Percentiles rank a stretch among this genome's conserved stretches.
These are phyloP conservation scores for Pseudogymnoascus verrucosus DNA, from an alignment of 2,329 filamentous ascomycete species.

Conservation along the genomic window DNA sequence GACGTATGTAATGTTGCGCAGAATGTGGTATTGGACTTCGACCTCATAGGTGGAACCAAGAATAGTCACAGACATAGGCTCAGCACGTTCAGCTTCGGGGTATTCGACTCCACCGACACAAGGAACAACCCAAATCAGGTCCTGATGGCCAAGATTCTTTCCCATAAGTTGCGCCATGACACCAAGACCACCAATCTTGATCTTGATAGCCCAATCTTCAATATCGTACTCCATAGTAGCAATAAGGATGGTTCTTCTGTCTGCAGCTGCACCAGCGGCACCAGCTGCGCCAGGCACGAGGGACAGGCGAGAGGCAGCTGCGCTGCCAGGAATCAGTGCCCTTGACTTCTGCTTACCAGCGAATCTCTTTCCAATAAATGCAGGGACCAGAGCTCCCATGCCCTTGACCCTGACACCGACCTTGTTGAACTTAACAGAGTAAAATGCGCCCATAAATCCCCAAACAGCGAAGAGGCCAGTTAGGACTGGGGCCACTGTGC, in stretches of 20 bases:
- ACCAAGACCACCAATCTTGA: slow-evolving; percentile 63
- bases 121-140: slow-evolving; percentile 58
- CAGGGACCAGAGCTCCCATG: background rate
- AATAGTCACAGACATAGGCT: slow-evolving; percentile 55
- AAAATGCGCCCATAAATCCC: slow-evolving; percentile 48
- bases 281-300: background rate
- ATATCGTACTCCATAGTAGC: slow-evolving; percentile 68
- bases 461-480: slow-evolving; percentile 43
- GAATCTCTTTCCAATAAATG: background rate
- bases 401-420: slow-evolving; percentile 35
- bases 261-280: background rate
- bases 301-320: background rate
- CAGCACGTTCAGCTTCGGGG: slow-evolving; percentile 48
- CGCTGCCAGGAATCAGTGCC: background rate
- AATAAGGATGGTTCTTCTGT: slow-evolving; percentile 51
- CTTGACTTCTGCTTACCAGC: background rate
- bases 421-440: slow-evolving; percentile 47
- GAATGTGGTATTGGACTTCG: slow-evolving; percentile 53
- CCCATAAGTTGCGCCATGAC: slow-evolving; percentile 63
- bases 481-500: slow-evolving; percentile 43
- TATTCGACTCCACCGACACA: slow-evolving; percentile 58
- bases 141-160: slow-evolving; percentile 54
- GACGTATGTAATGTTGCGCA: slow-evolving; percentile 61
- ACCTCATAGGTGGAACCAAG: slow-evolving; percentile 53
- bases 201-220: slow-evolving; percentile 61